Evolutionary conservation across 768 basidiomycete species (phyloP).

Genomic region (Lentinula guzmanii): DNA sequence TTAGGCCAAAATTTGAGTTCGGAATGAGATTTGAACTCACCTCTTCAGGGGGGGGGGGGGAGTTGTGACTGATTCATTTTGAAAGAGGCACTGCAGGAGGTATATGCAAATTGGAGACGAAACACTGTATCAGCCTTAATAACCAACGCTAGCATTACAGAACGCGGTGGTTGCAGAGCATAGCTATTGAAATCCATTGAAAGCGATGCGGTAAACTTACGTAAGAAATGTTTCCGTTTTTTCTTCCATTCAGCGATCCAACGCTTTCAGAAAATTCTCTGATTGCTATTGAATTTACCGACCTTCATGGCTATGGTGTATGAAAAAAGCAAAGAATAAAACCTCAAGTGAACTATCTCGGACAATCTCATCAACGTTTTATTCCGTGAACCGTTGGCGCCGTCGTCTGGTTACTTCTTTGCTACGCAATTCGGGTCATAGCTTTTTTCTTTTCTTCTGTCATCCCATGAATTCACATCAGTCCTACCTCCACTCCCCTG

Average conservation of each 20-base stretch:
- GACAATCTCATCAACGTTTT: not conserved
- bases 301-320: not conserved
- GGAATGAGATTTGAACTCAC: too few relatives aligned
- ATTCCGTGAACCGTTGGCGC: not conserved
- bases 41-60: too few relatives aligned
- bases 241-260: not conserved
- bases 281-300: not conserved
- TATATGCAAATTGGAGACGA: not conserved
- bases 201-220: not conserved
- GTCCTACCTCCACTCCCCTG: not conserved
- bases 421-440: not conserved
- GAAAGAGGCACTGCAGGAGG: not conserved
- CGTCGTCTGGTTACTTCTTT: not conserved
- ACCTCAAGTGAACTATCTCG: not conserved
- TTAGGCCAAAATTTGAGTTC: too few relatives aligned
- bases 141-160: not conserved
- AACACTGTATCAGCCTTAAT: not conserved
- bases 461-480: constrained; percentile 6
- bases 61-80: too few relatives aligned
- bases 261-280: not conserved
- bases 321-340: not conserved
- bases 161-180: not conserved
- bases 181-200: not conserved
- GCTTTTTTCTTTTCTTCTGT: not conserved
- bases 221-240: not conserved